Conservation (phyloP, 768 basidiomycete species). For the Leccinum subgranulosum region DNA sequence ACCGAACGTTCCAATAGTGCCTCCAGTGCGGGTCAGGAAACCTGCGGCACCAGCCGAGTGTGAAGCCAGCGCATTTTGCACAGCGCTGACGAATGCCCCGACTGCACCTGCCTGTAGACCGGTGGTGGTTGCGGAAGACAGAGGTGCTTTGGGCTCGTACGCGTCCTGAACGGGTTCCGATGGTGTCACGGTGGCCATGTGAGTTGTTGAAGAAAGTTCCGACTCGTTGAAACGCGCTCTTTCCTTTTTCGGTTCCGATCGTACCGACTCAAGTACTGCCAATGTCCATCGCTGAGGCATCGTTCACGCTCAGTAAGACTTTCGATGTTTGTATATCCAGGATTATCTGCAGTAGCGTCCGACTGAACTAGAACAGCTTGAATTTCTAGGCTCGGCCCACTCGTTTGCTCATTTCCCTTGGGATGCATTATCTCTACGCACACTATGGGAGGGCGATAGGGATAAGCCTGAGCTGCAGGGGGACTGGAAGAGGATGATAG, state of each 20-base stretch:
- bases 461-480: constrained; percentile 29
- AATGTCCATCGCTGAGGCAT: constrained; percentile 7
- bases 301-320: constrained; percentile 42
- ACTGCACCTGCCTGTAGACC: constrained; percentile 65
- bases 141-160: constrained; percentile 51
- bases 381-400: constrained; percentile 34
- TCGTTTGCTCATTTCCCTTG: constrained; percentile 47
- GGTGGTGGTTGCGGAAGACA: constrained; percentile 53
- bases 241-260: constrained; percentile 23
- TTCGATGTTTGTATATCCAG: constrained; percentile 40
- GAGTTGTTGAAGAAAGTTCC: constrained; percentile 7
- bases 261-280: constrained; percentile 4
- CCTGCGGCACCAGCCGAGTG: constrained; percentile 83
- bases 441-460: constrained; percentile 36
- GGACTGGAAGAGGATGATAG: constrained; percentile 46
- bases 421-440: constrained; percentile 35
- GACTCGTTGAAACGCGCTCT: neutral
- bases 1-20: constrained; percentile 93
- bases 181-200: constrained; percentile 22
- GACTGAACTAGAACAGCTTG: constrained; percentile 23
- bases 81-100: constrained; percentile 65
- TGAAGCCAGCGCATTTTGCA: constrained; percentile 76
- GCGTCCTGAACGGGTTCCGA: constrained; percentile 15
- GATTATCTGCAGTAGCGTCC: constrained; percentile 1
- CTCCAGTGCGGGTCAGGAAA: constrained; percentile 81